Base-by-base conservation (phyloP, 2,329 filamentous ascomycete genomes). In the Penicillium sp. region DNA sequence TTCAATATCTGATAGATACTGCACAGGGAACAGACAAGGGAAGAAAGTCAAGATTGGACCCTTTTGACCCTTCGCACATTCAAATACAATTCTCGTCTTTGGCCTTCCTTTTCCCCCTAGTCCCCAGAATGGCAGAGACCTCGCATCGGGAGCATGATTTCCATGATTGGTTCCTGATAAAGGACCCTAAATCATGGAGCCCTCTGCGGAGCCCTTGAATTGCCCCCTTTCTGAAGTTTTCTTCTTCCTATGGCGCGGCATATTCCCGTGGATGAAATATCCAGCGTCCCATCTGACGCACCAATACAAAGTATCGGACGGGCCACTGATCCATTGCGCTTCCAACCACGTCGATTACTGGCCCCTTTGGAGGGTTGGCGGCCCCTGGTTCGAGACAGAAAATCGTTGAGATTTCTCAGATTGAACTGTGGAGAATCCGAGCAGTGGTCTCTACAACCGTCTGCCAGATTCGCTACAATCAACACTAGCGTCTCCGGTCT, bases 131-230 rank as follows among this genome's bases (percentile, higher is more conserved):
- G 33, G 38, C 45, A 47, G 47, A 39, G 39, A 48, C 35, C 13
- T 43, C 48, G 46, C 46, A 48, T 32, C 29, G 11, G 7, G 8
- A 32, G 11, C 29, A 32, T 11, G 11, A 7, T 26, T 45, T 18
- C 33, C 52, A 39, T 52, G 48, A 55, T 55, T 55, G 50, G 50
- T 26, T 43, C 49, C 44, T 39, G 46, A 27, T 34, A 27, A 40
- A 45, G 29, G 11, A 32, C 8, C 28, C 41, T 46, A 46, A 40
- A 38, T 36, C 28, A 47, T 47, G 47, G 43, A 52, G 45, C 50
- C 52, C 48, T 52, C 49, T 40, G 45, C 47, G 52, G 47, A 52
- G 40, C 45, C 52, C 24, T 35, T 48, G 50, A 32, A 32, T 46
- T 51, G 47, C 47, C 39, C 52, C 39, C 43, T 38, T 54, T 55